A percentile compares a stretch with the other conserved stretches of the same genome.
These are phyloP conservation scores for Xenosphaeropsis pyriputrescens DNA, from an alignment of 2,329 filamentous ascomycete species.

Conservation along the genomic window DNA sequence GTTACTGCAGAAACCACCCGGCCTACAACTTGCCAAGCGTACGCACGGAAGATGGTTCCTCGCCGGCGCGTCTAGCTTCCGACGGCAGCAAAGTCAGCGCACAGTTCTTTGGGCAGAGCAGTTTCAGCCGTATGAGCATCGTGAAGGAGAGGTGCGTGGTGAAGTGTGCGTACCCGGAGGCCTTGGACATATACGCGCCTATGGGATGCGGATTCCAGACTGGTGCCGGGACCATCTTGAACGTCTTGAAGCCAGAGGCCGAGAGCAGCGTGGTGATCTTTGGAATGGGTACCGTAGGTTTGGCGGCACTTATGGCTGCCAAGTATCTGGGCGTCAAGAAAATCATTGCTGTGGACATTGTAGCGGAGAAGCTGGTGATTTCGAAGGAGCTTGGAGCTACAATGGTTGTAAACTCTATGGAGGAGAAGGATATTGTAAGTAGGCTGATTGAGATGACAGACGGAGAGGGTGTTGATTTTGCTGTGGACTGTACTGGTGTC, in stretches of 20 bases:
- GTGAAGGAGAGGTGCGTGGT: conserved; percentile 13
- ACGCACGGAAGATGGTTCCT: conserved; percentile 6
- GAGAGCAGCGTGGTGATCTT: conserved; percentile 19
- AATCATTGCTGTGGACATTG: conserved; percentile 29
- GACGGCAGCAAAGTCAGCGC: conserved; percentile 7
- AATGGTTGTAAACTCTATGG: conserved; percentile 20
- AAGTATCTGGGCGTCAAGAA: conserved; percentile 13
- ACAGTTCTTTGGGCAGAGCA: conserved; percentile 18
- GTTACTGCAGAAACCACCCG: conserved; percentile 12
- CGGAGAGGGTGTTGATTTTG: conserved; percentile 14
- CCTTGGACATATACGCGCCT: conserved; percentile 19
- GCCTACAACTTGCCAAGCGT: conserved; percentile 9
- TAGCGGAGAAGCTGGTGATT: conserved; percentile 23
- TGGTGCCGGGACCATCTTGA: conserved; percentile 23
- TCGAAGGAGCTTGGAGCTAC: conserved; percentile 28
- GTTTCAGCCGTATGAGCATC: conserved; percentile 11
- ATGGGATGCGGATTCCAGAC: conserved; percentile 26
- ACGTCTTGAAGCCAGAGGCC: conserved; percentile 16
- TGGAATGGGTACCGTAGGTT: conserved; percentile 22
- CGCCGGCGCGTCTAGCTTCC: conserved; percentile 3
- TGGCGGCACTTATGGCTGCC: conserved; percentile 22
- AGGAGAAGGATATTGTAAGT: conserved; percentile 13
- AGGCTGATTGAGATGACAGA: conserved; percentile 13
- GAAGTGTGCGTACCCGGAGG: conserved; percentile 8
- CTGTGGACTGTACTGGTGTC: conserved; percentile 19